Conservation (phyloP, 2,329 filamentous ascomycete genomes). For the Ploettnerulaceae sp. region DNA sequence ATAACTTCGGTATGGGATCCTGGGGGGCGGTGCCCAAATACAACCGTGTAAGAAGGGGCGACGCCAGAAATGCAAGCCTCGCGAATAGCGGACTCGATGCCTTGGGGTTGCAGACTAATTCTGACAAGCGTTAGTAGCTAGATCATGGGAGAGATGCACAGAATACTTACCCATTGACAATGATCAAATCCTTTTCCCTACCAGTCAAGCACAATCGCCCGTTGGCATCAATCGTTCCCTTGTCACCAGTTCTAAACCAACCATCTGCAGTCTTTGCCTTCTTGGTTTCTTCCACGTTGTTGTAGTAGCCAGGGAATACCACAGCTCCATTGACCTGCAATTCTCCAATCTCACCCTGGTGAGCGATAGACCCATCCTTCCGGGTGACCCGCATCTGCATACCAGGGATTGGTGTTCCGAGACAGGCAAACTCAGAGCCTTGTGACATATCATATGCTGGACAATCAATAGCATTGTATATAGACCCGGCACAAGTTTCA, state of each 20-base stretch:
- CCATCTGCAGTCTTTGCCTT: constrained; percentile 49
- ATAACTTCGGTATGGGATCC: constrained; percentile 37
- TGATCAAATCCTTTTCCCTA: constrained; percentile 41
- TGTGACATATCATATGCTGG: constrained; percentile 38
- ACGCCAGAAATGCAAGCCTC: constrained; percentile 29
- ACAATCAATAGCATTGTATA: constrained; percentile 39
- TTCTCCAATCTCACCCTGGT: constrained; percentile 33
- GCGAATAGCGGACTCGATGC: constrained; percentile 39
- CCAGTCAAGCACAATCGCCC: constrained; percentile 38
- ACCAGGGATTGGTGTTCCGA: constrained; percentile 38
- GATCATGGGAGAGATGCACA: background rate
- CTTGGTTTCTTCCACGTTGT: constrained; percentile 45
- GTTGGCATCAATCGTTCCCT: constrained; percentile 33
- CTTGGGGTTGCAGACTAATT: constrained; percentile 38
- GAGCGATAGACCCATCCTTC: constrained; percentile 8
- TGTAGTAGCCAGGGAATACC: constrained; percentile 50
- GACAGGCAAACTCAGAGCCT: constrained; percentile 33
- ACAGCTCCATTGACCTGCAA: constrained; percentile 42
- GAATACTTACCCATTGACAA: constrained; percentile 39
- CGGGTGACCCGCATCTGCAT: constrained; percentile 38
- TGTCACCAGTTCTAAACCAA: constrained; percentile 42
- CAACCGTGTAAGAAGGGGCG: constrained; percentile 33
- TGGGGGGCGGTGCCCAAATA: constrained; percentile 37
- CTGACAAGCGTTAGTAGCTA: constrained; percentile 37
- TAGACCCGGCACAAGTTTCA: constrained; percentile 47